Percentiles rank a stretch among this genome's conserved stretches.
Conservation (phyloP, 225 moss, liverwort and hornwort species). For the Climacium dendroides region DNA sequence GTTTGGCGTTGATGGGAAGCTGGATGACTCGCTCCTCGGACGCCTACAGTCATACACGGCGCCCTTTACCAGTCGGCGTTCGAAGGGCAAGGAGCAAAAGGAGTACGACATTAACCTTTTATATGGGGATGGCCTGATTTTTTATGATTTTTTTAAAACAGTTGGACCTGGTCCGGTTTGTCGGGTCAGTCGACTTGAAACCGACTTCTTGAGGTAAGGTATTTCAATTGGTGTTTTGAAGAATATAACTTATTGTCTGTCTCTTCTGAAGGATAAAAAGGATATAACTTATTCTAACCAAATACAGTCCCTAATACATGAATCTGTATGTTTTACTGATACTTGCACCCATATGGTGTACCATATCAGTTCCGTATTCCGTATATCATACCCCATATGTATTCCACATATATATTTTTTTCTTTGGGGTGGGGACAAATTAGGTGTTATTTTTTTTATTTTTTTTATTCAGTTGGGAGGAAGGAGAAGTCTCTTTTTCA, state of each 20-base stretch:
- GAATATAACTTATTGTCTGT: background rate
- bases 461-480: too few species aligned
- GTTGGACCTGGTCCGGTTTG: background rate
- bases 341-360: too few species aligned
- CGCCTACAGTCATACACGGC: background rate
- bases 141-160: background rate
- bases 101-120: too few species aligned
- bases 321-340: too few species aligned
- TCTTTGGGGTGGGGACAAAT: too few species aligned
- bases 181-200: background rate
- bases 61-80: background rate
- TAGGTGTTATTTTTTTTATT: too few species aligned
- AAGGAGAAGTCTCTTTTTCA: background rate
- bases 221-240: background rate
- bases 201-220: background rate
- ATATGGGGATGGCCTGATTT: background rate
- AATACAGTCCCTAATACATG: too few species aligned
- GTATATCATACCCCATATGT: too few species aligned
- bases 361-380: too few species aligned
- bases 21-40: background rate
- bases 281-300: too few species aligned
- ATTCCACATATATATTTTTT: too few species aligned
- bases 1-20: background rate
- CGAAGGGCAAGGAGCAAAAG: background rate
- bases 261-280: background rate